A percentile compares a stretch with the other conserved stretches of the same genome.
phyloP scores from a whole-genome alignment of 176 grass and related monocot species.

The Oryza glaberrima region DNA sequence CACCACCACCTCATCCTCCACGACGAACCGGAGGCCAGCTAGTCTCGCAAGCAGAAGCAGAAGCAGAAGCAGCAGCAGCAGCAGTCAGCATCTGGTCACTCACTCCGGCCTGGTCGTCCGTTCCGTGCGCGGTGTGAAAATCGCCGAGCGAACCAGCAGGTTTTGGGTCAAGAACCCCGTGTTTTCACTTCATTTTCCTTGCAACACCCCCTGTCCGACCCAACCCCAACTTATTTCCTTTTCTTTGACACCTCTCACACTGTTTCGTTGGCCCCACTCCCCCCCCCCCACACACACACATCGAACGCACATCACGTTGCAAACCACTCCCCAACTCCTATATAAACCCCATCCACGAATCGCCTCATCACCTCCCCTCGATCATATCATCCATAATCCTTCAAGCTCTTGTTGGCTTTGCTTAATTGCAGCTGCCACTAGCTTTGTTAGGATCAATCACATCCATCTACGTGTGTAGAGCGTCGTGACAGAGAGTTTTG shows the following conservation, averaged over 20 bases:
- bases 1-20: background rate
- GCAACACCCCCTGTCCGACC: background rate
- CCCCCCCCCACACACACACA: background rate
- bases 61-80: too few relatives aligned
- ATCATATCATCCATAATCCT: background rate
- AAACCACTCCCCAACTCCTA: background rate
- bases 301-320: background rate
- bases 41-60: background rate
- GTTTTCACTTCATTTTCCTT: slow-evolving; percentile 52
- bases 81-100: background rate
- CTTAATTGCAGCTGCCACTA: background rate
- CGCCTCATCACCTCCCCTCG: background rate
- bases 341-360: slow-evolving; percentile 42
- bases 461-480: background rate
- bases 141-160: background rate
- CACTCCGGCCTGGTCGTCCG: too few relatives aligned
- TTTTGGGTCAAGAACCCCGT: slow-evolving; percentile 25
- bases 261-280: background rate
- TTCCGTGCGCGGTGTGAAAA: slow-evolving; percentile 34
- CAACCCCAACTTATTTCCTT: background rate
- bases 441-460: background rate
- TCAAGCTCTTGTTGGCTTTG: background rate
- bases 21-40: too few relatives aligned
- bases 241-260: background rate
- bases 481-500: background rate